A percentile compares a stretch with the other conserved stretches of the same genome.
Evolutionary conservation across 352 stramenopile genomes (phyloP).

Genomic region (Phytophthora pinifolia): DNA sequence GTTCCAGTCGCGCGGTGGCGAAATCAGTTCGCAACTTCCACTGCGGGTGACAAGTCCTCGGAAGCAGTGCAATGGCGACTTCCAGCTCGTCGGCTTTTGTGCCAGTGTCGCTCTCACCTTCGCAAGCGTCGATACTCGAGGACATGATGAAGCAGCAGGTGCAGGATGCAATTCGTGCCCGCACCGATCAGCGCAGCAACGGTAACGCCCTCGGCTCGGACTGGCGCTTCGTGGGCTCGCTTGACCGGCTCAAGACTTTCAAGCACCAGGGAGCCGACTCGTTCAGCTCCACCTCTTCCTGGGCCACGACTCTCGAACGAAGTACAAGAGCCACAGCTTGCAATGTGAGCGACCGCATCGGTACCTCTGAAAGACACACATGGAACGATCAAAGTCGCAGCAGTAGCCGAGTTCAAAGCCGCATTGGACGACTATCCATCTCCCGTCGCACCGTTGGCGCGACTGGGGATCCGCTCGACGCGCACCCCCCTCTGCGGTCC

Average conservation of each 20-base stretch:
- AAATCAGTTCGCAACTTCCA: slow-evolving; percentile 29
- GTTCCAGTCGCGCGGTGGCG: not conserved
- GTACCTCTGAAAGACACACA: not conserved
- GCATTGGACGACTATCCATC: no score
- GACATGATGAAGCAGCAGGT: slow-evolving; percentile 46
- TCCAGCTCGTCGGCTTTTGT: slow-evolving; percentile 20
- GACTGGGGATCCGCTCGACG: slow-evolving; percentile 13
- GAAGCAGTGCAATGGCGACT: slow-evolving; percentile 4
- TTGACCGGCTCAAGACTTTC: slow-evolving; percentile 41
- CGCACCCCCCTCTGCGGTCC: slow-evolving; percentile 29
- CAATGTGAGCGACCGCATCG: slow-evolving; percentile 21
- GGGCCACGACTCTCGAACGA: slow-evolving; percentile 23
- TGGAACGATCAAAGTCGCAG: slow-evolving; percentile 1
- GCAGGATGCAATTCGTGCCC: slow-evolving; percentile 41
- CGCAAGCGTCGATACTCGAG: slow-evolving; percentile 33
- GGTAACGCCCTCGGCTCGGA: slow-evolving; percentile 34
- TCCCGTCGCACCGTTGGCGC: slow-evolving; percentile 15
- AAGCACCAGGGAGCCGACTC: slow-evolving; percentile 36
- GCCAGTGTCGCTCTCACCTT: slow-evolving; percentile 29
- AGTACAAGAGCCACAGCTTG: slow-evolving; percentile 10
- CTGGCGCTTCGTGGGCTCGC: slow-evolving; percentile 41
- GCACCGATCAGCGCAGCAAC: slow-evolving; percentile 16
- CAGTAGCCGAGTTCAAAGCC: no score
- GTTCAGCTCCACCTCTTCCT: slow-evolving; percentile 23
- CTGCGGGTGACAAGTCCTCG: slow-evolving; percentile 10